A percentile compares a stretch with the other conserved stretches of the same genome.
phyloP scores from a whole-genome alignment of 176 grass and related monocot genomes.

The Saccharum spontaneum region DNA sequence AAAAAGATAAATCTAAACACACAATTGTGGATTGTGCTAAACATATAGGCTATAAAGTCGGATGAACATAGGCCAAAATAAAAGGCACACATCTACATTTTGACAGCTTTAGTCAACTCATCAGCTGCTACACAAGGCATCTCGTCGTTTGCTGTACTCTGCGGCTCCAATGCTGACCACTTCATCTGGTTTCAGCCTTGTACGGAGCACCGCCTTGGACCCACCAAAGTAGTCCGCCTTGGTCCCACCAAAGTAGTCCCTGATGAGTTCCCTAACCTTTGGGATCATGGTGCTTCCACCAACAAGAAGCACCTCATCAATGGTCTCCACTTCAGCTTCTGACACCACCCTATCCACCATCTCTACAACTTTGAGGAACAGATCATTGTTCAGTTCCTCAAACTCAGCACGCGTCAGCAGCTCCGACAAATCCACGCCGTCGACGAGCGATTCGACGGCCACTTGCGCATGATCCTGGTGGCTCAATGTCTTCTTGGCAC shows the following conservation, averaged over 20 bases:
- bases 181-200: background rate
- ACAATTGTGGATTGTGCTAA: too few species aligned
- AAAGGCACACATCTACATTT: too few species aligned
- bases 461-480: background rate
- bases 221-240: too few species aligned
- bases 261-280: background rate
- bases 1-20: too few species aligned
- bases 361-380: background rate
- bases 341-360: background rate
- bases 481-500: constrained; percentile 15
- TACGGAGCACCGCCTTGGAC: too few species aligned
- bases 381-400: constrained; percentile 1
- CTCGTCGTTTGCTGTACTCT: too few species aligned
- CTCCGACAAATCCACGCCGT: background rate
- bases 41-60: too few species aligned
- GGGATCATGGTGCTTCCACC: constrained; percentile 6
- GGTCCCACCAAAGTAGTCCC: background rate
- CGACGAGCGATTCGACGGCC: background rate
- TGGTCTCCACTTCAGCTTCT: background rate
- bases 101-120: too few species aligned
- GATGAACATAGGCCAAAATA: too few species aligned
- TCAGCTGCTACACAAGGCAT: too few species aligned
- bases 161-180: background rate
- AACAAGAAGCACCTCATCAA: constrained; percentile 2
- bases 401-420: background rate